Conservation (phyloP, 805 yeast genomes). For the Metschnikowia noctiluminum region DNA sequence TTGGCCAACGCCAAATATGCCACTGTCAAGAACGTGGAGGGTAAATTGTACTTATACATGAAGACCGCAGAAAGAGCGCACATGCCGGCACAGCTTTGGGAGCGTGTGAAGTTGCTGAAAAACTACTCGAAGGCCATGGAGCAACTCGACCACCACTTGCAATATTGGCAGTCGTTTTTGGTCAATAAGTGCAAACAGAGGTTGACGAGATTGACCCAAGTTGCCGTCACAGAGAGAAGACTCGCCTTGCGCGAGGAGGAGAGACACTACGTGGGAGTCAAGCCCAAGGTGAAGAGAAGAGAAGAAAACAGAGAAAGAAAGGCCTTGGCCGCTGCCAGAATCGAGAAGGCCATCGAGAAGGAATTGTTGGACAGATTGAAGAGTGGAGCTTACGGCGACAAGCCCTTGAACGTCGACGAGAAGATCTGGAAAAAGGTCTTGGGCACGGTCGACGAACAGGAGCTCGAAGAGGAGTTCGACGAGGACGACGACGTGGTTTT, state of each 20-base stretch:
- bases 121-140: conserved; percentile 83
- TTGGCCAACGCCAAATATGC: conserved; percentile 92
- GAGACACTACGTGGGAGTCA: conserved; percentile 87
- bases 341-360: conserved; percentile 94
- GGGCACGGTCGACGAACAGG: conserved; percentile 56
- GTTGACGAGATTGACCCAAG: conserved; percentile 90
- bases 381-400: conserved; percentile 98
- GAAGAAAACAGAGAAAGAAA: conserved; percentile 94
- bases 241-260: conserved; percentile 88
- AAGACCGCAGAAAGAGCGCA: conserved; percentile 98
- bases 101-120: conserved; percentile 83
- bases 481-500: conserved; percentile 50
- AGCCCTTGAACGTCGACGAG: conserved; percentile 95
- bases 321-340: conserved; percentile 94
- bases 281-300: conserved; percentile 92
- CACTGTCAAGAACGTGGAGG: conserved; percentile 77
- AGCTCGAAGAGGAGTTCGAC: conserved; percentile 60
- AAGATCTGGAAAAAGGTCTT: conserved; percentile 92
- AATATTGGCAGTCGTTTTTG: conserved; percentile 90
- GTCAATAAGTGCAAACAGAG: conserved; percentile 95
- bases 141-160: conserved; percentile 82
- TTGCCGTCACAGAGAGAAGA: conserved; percentile 91
- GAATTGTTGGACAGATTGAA: conserved; percentile 91
- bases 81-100: conserved; percentile 93
- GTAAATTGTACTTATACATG: conserved; percentile 82